These are phyloP conservation scores for Allium cepa DNA, from an alignment of 106 monocot species.

Conservation along the genomic window DNA sequence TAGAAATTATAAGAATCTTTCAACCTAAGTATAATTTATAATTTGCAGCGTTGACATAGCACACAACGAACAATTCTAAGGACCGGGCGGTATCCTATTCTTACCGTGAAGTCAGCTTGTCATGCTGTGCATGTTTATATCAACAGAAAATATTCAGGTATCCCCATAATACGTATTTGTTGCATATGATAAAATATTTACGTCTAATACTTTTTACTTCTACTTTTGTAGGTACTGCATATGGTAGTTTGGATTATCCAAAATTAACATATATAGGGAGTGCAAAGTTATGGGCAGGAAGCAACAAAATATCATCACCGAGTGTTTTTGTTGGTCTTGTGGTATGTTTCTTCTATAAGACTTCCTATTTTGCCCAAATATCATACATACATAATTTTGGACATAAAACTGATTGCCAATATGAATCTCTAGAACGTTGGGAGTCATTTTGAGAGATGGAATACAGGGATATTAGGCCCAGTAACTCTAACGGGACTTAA, in stretches of 20 bases:
- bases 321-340: constrained; percentile 78
- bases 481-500: constrained; percentile 60
- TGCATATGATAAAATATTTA: not conserved
- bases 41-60: constrained; percentile 46
- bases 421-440: constrained; percentile 41
- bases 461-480: constrained; percentile 65
- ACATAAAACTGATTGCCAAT: not conserved
- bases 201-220: not conserved
- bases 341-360: constrained; percentile 19
- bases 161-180: not conserved
- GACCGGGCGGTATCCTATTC: constrained; percentile 38
- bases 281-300: constrained; percentile 75
- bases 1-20: too few relatives aligned
- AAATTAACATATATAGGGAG: constrained; percentile 70
- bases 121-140: constrained; percentile 64
- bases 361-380: constrained; percentile 12
- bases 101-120: constrained; percentile 58
- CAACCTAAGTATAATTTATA: not conserved
- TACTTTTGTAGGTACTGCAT: constrained; percentile 48
- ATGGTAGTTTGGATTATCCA: constrained; percentile 69
- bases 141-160: constrained; percentile 55
- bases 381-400: not conserved
- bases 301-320: constrained; percentile 81
- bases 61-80: constrained; percentile 48
- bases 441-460: constrained; percentile 65